phyloP scores from a whole-genome alignment of 2,329 filamentous ascomycete genomes.

The Colletotrichum tofieldiae region DNA sequence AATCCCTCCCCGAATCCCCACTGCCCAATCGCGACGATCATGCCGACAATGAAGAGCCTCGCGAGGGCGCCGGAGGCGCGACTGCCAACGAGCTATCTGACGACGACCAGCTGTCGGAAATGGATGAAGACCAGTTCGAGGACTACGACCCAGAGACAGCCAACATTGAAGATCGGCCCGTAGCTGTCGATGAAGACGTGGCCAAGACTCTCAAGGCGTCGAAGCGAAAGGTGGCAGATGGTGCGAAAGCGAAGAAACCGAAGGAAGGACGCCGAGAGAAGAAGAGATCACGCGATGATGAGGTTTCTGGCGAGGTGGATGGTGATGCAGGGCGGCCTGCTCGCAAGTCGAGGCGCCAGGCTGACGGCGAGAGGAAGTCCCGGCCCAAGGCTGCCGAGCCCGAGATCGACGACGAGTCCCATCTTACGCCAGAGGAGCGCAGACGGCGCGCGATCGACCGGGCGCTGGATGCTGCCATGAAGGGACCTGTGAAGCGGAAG shows the following conservation, averaged over 20 bases:
- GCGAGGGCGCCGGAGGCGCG: slow-evolving; percentile 56
- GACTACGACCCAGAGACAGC: slow-evolving; percentile 78
- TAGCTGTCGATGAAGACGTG: slow-evolving; percentile 78
- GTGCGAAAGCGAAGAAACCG: slow-evolving; percentile 79
- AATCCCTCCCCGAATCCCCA: slow-evolving; percentile 58
- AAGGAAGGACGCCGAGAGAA: slow-evolving; percentile 82
- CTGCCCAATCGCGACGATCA: slow-evolving; percentile 49
- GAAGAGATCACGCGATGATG: slow-evolving; percentile 69
- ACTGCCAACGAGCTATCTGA: slow-evolving; percentile 64
- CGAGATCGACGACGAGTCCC: slow-evolving; percentile 81
- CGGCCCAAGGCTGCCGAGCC: slow-evolving; percentile 62
- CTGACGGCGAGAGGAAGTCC: slow-evolving; percentile 62
- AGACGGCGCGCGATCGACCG: slow-evolving; percentile 87
- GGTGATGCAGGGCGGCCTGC: slow-evolving; percentile 59
- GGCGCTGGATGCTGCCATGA: slow-evolving; percentile 90
- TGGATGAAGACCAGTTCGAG: slow-evolving; percentile 79
- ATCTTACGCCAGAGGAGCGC: slow-evolving; percentile 87
- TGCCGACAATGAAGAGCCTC: slow-evolving; percentile 59
- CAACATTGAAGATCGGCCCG: slow-evolving; percentile 74
- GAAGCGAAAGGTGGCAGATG: slow-evolving; percentile 77
- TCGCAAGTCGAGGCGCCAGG: slow-evolving; percentile 64
- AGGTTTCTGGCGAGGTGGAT: slow-evolving; percentile 61
- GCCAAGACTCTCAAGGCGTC: slow-evolving; percentile 75
- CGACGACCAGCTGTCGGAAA: slow-evolving; percentile 74
- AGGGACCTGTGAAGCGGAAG: slow-evolving; percentile 81